phyloP scores from a whole-genome alignment of 2,329 filamentous ascomycete species.

The Fusarium pseudoanthophilum region DNA sequence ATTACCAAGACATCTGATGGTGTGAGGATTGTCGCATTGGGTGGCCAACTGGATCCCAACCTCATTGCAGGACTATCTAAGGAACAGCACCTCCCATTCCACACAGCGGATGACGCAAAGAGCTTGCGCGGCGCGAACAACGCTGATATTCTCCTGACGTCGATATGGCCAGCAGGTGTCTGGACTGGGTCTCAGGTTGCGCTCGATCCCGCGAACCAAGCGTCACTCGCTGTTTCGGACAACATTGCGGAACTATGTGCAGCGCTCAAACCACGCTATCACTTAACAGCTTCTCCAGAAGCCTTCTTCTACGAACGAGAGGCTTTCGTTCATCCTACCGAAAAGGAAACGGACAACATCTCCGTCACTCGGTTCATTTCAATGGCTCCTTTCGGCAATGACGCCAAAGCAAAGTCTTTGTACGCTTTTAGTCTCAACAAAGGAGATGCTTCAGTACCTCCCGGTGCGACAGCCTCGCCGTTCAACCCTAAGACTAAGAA shows the following conservation, averaged over 20 bases:
- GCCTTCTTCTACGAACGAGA: constrained; percentile 88
- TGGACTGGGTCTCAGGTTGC: constrained; percentile 73
- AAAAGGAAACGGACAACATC: constrained; percentile 60
- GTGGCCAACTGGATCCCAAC: constrained; percentile 74
- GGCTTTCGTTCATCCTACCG: constrained; percentile 80
- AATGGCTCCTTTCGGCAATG: constrained; percentile 80
- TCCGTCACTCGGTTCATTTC: constrained; percentile 90
- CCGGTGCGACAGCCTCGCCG: constrained; percentile 80
- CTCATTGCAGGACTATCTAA: constrained; percentile 71
- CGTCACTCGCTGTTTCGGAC: constrained; percentile 65
- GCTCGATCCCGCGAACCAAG: constrained; percentile 63
- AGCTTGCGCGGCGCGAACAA: constrained; percentile 78
- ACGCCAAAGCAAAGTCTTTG: constrained; percentile 80
- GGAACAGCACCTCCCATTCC: constrained; percentile 80
- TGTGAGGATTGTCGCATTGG: constrained; percentile 85
- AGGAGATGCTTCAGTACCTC: constrained; percentile 71
- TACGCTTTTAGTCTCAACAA: constrained; percentile 81
- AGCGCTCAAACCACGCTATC: constrained; percentile 88
- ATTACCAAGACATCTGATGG: constrained; percentile 91
- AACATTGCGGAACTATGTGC: constrained; percentile 82
- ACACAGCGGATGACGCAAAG: constrained; percentile 81
- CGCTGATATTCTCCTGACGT: constrained; percentile 88
- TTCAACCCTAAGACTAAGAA: constrained; percentile 70
- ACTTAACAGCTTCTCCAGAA: constrained; percentile 76
- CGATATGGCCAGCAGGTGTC: constrained; percentile 83